Evolutionary conservation across 2,329 filamentous ascomycete genomes (phyloP), one percentile per base, ranked within the genome.

Genomic region (Sporothrix schenckii): DNA sequence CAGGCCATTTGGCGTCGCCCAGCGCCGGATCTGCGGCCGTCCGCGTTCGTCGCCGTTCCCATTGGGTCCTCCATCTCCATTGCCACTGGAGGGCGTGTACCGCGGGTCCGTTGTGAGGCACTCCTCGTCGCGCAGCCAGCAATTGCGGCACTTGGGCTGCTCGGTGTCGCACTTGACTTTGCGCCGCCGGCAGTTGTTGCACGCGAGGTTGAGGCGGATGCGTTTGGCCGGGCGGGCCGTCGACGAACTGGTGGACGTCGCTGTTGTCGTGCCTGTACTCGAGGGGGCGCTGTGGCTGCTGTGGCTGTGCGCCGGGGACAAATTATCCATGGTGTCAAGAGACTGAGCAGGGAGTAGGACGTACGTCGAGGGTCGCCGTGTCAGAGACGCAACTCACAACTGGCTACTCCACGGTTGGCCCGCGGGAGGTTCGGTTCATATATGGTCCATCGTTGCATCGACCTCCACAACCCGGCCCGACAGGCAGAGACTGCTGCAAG

Each of bases 101-200:
- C 54, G 27, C 13, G 54, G 54, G 14, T 58, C 54, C 5, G 54
- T 58, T 16, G 54, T 58, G 27, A 58, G 7, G 14, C 54, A 58
- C 27, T 58, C 54, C 14, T 58, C 54, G 27, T 58, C 54, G 6
- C 54, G 54, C 54, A 58, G 54, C 54, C 54, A 58, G 54, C 54
- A 58, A 7, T 58, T 58, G 27, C 54, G 54, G 54, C 54, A 58
- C 27, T 58, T 58, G 27, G 54, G 54, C 54, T 58, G 54, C 14
- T 58, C 54, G 16, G 54, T 58, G 54, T 58, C 54, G 54, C 54
- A 58, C 27, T 58, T 58, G 27, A 58, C 54, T 2, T 58, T 58
- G 30, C 54, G 54, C 0, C 54, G 54, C 16, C 54, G 54, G 16
- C 54, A 58, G 27, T 39, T 58, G 54, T 58, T 58, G 54, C 54